phyloP scores from a whole-genome alignment of 768 basidiomycete species.

The Serendipita sp. region DNA sequence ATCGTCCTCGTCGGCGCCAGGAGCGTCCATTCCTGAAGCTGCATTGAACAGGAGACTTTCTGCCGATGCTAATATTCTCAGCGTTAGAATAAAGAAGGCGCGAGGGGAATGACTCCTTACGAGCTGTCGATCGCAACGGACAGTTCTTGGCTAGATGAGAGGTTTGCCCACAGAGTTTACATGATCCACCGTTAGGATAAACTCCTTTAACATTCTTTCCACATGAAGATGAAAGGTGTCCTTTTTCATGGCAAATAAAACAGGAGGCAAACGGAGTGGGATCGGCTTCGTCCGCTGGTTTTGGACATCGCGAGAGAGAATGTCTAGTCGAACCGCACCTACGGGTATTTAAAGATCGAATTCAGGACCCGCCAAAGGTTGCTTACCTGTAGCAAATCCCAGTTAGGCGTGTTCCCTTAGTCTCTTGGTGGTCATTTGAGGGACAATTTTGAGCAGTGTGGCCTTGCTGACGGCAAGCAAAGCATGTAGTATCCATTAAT shows the following conservation, averaged over 20 bases:
- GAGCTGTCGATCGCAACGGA: conserved; percentile 27
- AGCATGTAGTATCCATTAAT: conserved; percentile 50
- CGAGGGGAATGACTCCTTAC: not conserved
- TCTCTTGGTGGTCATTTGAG: conserved; percentile 20
- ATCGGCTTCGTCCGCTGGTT: conserved; percentile 40
- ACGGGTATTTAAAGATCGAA: not conserved
- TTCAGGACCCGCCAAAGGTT: not conserved
- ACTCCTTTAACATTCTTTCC: conserved; percentile 71
- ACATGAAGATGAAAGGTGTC: conserved; percentile 76
- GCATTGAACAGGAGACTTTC: not conserved
- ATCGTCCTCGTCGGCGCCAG: conserved; percentile 89
- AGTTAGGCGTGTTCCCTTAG: conserved; percentile 13
- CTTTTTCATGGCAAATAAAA: conserved; percentile 72
- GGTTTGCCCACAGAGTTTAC: conserved; percentile 77
- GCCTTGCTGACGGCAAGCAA: conserved; percentile 71
- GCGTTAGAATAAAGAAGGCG: not conserved
- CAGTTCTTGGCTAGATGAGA: conserved; percentile 81
- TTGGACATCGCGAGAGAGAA: conserved; percentile 62
- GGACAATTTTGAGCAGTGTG: conserved; percentile 78
- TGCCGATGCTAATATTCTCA: not conserved
- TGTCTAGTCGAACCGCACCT: conserved; percentile 78
- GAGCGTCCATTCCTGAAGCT: conserved; percentile 21
- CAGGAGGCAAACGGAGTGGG: conserved; percentile 82
- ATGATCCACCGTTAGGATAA: conserved; percentile 82
- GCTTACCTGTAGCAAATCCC: conserved; percentile 60